Base-by-base conservation (phyloP, 345 rosid genomes). In the Syzygium aqueum region DNA sequence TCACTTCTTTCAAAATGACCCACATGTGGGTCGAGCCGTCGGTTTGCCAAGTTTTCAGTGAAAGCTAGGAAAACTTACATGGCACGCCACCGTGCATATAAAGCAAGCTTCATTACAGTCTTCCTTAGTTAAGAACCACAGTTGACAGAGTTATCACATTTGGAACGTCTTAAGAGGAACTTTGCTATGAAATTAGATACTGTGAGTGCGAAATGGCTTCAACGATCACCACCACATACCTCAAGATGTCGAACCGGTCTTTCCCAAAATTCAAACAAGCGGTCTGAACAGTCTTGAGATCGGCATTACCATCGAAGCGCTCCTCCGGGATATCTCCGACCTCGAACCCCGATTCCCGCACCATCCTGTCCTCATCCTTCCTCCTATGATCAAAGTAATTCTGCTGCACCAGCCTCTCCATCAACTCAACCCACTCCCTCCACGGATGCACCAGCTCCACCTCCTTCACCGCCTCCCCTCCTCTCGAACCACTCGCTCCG, bases 351-450 rank as follows among this genome's bases (percentile, higher is more conserved):
- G 93, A 89, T 63, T 88, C 92, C 54, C 91, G 87, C 46, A 94
- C 90, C 94, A 94, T 91, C 65, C 87, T 94, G 49, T 93, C 96
- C 89, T 94, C 98, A 87, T 95, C 94, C 89, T 88, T 87, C 88
- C 98, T 95, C 90, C 92, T 91, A 85, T 95, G 96, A 90, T 97
- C 98, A 92, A 97, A 96, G 92, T 95, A 97, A 88, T 97, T 96
- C 92, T 95, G 98, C 85, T 95, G 93, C 89, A 95, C 94, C 86
- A 97, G 88, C 87, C 93, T 93, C 92, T 94, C 95, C 96, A 97
- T 95, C 89, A 97, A 89, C 92, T 97, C 99, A 53, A 96, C 93
- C 99, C 99, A 97, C 92, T 97, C 99, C 3, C 98, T 97, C 99
- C 98, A 97, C 23, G 98, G 99, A 89, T 97, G 99, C n/a, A 94